These are phyloP conservation scores for Aspergillus aculeatinus DNA, from an alignment of 2,329 filamentous ascomycete genomes.

Conservation along the genomic window DNA sequence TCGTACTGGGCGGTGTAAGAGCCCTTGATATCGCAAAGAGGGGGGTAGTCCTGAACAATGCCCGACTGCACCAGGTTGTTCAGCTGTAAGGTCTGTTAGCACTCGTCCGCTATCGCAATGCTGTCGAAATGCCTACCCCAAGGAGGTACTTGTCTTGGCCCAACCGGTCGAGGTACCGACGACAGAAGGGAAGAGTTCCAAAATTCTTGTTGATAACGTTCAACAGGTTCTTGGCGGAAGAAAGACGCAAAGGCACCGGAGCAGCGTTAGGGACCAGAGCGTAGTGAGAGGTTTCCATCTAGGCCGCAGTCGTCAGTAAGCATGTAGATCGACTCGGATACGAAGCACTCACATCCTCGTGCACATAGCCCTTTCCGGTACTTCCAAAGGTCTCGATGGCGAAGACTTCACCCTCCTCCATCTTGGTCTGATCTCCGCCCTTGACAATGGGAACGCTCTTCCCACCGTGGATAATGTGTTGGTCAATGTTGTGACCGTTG, in stretches of 20 bases:
- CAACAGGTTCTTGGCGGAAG: slow-evolving; percentile 80
- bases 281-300: slow-evolving; percentile 84
- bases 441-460: slow-evolving; percentile 96
- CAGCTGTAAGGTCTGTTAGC: slow-evolving; percentile 52
- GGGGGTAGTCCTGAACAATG: slow-evolving; percentile 87
- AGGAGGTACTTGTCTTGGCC: slow-evolving; percentile 93
- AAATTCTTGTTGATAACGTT: slow-evolving; percentile 96
- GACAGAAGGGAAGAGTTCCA: slow-evolving; percentile 85
- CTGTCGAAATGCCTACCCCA: slow-evolving; percentile 58
- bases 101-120: background rate
- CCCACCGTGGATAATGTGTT: slow-evolving; percentile 82
- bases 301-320: slow-evolving; percentile 10
- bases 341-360: slow-evolving; percentile 70
- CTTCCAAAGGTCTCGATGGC: slow-evolving; percentile 96
- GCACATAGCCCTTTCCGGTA: slow-evolving; percentile 83
- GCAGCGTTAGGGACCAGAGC: slow-evolving; percentile 71
- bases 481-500: slow-evolving; percentile 85
- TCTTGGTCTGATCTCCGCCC: slow-evolving; percentile 82
- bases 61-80: slow-evolving; percentile 81
- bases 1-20: slow-evolving; percentile 94
- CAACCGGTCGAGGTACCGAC: slow-evolving; percentile 86
- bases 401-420: slow-evolving; percentile 96
- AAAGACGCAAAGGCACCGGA: slow-evolving; percentile 72
- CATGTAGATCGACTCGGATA: background rate
- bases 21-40: slow-evolving; percentile 86